A percentile compares a stretch with the other conserved stretches of the same genome.
phyloP scores from a whole-genome alignment of 768 basidiomycete genomes.

The Suillus subluteus region DNA sequence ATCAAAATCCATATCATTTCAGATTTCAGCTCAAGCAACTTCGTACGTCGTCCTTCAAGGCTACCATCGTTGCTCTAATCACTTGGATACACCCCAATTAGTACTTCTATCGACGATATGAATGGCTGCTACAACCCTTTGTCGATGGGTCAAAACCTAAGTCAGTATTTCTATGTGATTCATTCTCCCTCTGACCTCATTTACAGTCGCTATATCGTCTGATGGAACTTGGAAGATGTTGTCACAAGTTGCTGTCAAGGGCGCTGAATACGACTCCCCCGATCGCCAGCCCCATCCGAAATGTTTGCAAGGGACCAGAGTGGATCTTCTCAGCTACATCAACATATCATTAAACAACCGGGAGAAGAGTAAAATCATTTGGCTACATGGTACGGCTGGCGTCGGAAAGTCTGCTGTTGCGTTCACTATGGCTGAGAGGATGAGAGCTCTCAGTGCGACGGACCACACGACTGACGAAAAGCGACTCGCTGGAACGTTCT shows the following conservation, averaged over 20 bases:
- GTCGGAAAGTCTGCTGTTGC: not conserved
- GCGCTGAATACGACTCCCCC: not conserved
- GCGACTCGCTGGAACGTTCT: not conserved
- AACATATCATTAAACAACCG: not conserved
- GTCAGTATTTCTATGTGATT: not conserved
- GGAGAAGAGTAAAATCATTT: not conserved
- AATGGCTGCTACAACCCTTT: not conserved
- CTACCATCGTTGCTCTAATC: no score
- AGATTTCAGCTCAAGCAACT: no score
- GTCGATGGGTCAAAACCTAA: not conserved
- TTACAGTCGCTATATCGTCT: not conserved
- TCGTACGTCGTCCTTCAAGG: no score
- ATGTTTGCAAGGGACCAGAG: not conserved
- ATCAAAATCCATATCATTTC: no score
- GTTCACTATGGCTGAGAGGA: not conserved
- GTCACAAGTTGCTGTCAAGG: not conserved
- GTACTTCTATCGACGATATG: not conserved
- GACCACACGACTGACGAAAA: not conserved
- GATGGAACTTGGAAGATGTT: no score
- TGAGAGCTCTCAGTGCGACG: not conserved
- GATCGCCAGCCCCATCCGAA: conserved; percentile 1
- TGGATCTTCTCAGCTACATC: not conserved
- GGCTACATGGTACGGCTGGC: not conserved
- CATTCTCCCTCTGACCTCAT: not conserved
- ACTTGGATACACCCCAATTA: not conserved